Base-by-base conservation (phyloP, 163 green algal species). In the Scenedesmus sp. region DNA sequence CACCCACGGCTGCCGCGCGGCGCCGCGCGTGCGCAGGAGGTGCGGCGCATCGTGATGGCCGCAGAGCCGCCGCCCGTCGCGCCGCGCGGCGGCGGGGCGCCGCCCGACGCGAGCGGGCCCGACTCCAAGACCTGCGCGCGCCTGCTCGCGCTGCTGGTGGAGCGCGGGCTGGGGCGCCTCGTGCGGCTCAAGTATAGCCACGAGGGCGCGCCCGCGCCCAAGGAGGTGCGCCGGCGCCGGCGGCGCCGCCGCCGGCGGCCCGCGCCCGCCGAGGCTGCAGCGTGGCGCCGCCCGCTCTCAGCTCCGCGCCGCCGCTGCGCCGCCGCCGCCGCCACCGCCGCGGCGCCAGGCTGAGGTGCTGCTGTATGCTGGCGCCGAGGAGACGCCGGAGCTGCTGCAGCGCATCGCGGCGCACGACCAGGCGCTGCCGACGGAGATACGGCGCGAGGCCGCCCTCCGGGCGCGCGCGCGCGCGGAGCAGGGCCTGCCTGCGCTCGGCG, bases 1-100 rank as follows among this genome's bases (percentile, higher is more conserved):
- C 17, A n/a, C 47, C 14, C 47, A 56, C 14, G 47, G 47, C 47
- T 14, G 17, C 47, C 14, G 14, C 47, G 14, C 47, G 47, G 17
- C 47, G 17, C 47, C 17, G 47, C 17, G 47, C 47, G 17, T 56
- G 14, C 28, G 42, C 63, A 77, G 69, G 69, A 77, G 69, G 13
- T 77, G 53, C 53, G 69, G 22, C 33, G 69, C 2, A 26, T 77
- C 34, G 57, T 77, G 53, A 67, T 67, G 69, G 57, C 66, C n/a
- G 53, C 69, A 18, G 69, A 77, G n/a, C 26, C 47, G 13, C 60
- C 53, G 67, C 50, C 69, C 17, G 29, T 39, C 20, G 50, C 53
- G 9, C 53, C 54, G 54, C 50, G 56, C 36, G 17, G 34, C 18
- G 29, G 29, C 26, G n/a, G 60, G 28, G 60, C 51, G 20, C 34